phyloP scores from a whole-genome alignment of 768 basidiomycete genomes.

The Russula foetens region DNA sequence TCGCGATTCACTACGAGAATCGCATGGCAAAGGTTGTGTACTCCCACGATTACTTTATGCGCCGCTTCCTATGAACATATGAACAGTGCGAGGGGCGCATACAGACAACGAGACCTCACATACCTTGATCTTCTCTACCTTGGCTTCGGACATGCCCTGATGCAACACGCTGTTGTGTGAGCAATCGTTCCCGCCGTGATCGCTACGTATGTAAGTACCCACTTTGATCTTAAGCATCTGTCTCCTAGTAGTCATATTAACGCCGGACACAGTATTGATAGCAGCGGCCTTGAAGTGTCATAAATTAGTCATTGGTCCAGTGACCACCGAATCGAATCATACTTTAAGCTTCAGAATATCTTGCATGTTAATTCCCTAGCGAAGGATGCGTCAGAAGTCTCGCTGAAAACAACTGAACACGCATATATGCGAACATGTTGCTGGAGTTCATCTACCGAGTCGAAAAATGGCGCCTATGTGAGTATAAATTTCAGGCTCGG shows the following conservation, averaged over 20 bases:
- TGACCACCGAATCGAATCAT: not conserved
- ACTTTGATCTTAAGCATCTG: constrained; percentile 94
- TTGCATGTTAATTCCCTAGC: constrained; percentile 88
- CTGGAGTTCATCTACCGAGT: constrained; percentile 27
- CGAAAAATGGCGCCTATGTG: constrained; percentile 23
- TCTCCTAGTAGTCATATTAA: constrained; percentile 85
- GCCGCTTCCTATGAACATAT: constrained; percentile 64
- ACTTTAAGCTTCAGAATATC: constrained; percentile 93
- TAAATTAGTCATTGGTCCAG: constrained; percentile 9
- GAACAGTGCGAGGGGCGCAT: not conserved
- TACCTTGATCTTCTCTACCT: constrained; percentile 95
- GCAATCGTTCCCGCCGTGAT: not conserved
- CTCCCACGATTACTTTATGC: constrained; percentile 67
- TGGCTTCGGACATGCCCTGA: constrained; percentile 93
- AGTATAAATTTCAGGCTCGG: not conserved
- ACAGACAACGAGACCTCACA: constrained; percentile 12
- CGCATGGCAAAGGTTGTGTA: not conserved
- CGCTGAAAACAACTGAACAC: not conserved
- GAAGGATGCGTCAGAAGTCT: not conserved
- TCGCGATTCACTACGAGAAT: not conserved
- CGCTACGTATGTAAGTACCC: not conserved
- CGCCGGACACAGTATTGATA: constrained; percentile 78
- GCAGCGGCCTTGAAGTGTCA: constrained; percentile 49
- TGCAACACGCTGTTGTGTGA: constrained; percentile 2
- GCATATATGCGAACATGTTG: constrained; percentile 23